Conservation (phyloP, 352 stramenopile species). For the Pythium periplocum region DNA sequence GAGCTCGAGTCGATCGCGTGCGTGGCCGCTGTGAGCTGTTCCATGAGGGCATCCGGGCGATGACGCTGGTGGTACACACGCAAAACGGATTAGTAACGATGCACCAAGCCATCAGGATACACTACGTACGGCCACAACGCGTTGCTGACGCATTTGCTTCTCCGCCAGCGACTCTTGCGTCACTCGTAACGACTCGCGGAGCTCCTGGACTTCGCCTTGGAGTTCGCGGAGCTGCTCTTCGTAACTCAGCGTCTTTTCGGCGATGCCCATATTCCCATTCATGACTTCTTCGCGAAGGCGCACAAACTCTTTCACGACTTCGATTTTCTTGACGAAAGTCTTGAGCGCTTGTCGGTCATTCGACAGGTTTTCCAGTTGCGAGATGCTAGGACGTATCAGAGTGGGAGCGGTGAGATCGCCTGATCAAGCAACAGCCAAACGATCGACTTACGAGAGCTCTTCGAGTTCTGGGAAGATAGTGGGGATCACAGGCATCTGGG, state of each 20-base stretch:
- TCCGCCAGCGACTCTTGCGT: slow-evolving; percentile 53
- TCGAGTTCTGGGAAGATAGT: slow-evolving; percentile 70
- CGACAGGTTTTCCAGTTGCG: slow-evolving; percentile 58
- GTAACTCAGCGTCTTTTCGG: slow-evolving; percentile 58
- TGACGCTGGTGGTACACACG: slow-evolving; percentile 31
- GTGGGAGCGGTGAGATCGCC: neutral
- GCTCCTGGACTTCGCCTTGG: slow-evolving; percentile 40
- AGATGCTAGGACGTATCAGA: slow-evolving; percentile 24
- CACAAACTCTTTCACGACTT: slow-evolving; percentile 60
- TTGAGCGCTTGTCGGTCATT: slow-evolving; percentile 60
- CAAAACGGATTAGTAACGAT: neutral
- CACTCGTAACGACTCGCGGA: slow-evolving; percentile 39
- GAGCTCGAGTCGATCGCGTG: slow-evolving; percentile 58
- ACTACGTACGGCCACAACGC: slow-evolving; percentile 53
- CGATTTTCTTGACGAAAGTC: slow-evolving; percentile 52
- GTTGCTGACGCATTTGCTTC: slow-evolving; percentile 68
- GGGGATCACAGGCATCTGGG: slow-evolving; percentile 72
- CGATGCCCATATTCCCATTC: slow-evolving; percentile 71
- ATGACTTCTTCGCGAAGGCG: slow-evolving; percentile 72
- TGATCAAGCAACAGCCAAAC: neutral
- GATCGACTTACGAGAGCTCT: slow-evolving; percentile 58
- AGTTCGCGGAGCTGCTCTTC: slow-evolving; percentile 45
- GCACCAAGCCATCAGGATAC: neutral
- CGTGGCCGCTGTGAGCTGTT: slow-evolving; percentile 55
- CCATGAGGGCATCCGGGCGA: slow-evolving; percentile 62